These are phyloP conservation scores for Chlorella vulgaris DNA, from an alignment of 139 green algal species.

Conservation along the genomic window DNA sequence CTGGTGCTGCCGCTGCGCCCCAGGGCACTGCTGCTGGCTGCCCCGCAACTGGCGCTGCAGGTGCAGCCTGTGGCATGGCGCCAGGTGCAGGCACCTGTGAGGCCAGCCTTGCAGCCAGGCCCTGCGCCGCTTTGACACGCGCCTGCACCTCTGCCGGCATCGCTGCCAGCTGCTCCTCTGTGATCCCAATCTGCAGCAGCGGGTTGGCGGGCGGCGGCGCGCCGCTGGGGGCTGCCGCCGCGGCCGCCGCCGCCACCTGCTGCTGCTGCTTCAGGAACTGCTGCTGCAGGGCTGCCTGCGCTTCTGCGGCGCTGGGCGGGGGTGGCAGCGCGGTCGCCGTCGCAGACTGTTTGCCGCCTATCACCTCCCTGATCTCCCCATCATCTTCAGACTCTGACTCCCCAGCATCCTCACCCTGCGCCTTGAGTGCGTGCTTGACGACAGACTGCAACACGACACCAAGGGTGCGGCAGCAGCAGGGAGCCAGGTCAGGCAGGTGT, in stretches of 20 bases:
- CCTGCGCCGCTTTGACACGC: constrained; percentile 53
- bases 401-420: constrained; percentile 55
- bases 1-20: background rate
- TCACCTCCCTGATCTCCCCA: constrained; percentile 49
- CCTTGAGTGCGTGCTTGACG: constrained; percentile 62
- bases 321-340: constrained; percentile 4
- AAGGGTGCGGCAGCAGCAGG: background rate
- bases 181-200: background rate
- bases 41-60: background rate
- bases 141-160: constrained; percentile 40
- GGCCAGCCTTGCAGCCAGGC: constrained; percentile 50
- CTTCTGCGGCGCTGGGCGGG: constrained; percentile 21
- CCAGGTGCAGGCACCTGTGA: background rate
- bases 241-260: constrained; percentile 17
- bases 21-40: background rate
- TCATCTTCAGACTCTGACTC: constrained; percentile 53
- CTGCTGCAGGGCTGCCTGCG: constrained; percentile 21
- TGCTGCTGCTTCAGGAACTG: background rate
- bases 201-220: background rate
- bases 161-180: constrained; percentile 12
- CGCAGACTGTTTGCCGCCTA: constrained; percentile 9
- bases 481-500: background rate
- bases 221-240: no score
- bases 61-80: background rate
- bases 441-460: constrained; percentile 7